Percentiles rank a stretch among this genome's conserved stretches.
Evolutionary conservation across 768 basidiomycete genomes (phyloP).

Genomic region (Kwoniella shandongensis): DNA sequence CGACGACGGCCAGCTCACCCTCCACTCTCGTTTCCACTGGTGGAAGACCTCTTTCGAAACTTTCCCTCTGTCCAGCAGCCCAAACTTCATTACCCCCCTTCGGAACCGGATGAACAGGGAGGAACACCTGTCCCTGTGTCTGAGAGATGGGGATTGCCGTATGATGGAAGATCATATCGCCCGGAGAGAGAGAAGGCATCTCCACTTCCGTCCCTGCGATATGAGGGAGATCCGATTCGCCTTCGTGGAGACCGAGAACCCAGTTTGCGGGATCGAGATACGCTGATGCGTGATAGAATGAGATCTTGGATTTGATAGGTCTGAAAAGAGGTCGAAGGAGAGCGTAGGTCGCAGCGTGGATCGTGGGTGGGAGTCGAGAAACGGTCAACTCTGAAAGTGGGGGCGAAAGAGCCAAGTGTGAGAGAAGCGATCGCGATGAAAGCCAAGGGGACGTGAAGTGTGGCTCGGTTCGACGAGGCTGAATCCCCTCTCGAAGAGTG

Average conservation of each 20-base stretch:
- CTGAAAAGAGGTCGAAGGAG: constrained; percentile 37
- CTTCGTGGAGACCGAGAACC: constrained; percentile 19
- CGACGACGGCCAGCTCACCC: constrained; percentile 18
- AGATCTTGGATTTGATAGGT: constrained; percentile 28
- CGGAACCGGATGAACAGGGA: constrained; percentile 9
- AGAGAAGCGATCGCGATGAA: background rate
- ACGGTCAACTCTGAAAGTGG: constrained; percentile 12
- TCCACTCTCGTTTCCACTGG: constrained; percentile 15
- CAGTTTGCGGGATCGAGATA: constrained; percentile 42
- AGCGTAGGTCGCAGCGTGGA: constrained; percentile 36
- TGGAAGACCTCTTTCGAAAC: constrained; percentile 39
- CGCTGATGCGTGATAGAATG: constrained; percentile 29
- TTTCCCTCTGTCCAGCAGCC: constrained; percentile 17
- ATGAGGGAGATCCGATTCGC: constrained; percentile 26
- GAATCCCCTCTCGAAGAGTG: constrained; percentile 24
- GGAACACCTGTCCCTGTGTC: constrained; percentile 14
- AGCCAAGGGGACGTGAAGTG: constrained; percentile 3
- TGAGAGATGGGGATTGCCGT: constrained; percentile 21
- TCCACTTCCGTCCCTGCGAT: constrained; percentile 9
- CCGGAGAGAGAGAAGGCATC: constrained; percentile 31
- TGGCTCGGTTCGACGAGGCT: constrained; percentile 8
- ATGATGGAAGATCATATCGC: constrained; percentile 40
- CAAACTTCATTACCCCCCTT: constrained; percentile 4
- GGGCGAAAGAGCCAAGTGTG: constrained; percentile 28
- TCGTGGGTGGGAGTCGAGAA: constrained; percentile 12